Base-by-base conservation (phyloP, 495 filamentous ascomycete genomes). In the Annulohypoxylon nitens region DNA sequence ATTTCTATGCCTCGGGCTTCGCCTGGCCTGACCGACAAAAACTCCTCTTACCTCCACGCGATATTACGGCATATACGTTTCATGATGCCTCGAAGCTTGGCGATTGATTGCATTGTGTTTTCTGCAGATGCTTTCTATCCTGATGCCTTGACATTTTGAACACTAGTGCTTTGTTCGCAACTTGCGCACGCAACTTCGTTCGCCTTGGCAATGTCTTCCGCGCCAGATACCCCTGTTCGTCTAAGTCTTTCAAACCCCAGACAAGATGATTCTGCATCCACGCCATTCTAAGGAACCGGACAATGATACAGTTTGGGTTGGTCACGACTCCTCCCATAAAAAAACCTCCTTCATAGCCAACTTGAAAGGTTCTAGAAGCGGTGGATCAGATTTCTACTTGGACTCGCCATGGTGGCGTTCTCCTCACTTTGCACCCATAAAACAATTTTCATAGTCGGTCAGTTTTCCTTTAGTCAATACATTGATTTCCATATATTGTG, bases 401-500 rank as follows among this genome's bases (percentile, higher is more conserved):
- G 61, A 61, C 60, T 69, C 62, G 61, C 54, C 61, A 41, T 59
- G 39, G 47, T 67, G 26, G 45, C 43, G 43, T 50, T 62, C 59
- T 64, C 43, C 43, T 39, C 25, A 54, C 68, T 64, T 60, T 39
- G 7, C 47, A 61, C 61, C 20, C 53, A 62, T 34, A 37, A 63
- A 61, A 53, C 18, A 68, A 61, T 30, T 64, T 69, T 69, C 53
- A 60, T 55, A 57, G 61, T 58, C 50, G 60, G 60, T 65, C 53
- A 68, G 23, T 48, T 75, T 71, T 59, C 30, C 60, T 14, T 68
- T 65, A 75, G 73, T 75, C 69, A 77, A 77, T 70, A 69, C 57
- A 58, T 62, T 71, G 66, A 63, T 67, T 75, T 73, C 55, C 50
- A 59, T 39, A 69, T 55, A 60, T 70, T 10, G 43, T 18, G n/a